Conservation (phyloP, 345 rosid species). For the Populus pruinosa region DNA sequence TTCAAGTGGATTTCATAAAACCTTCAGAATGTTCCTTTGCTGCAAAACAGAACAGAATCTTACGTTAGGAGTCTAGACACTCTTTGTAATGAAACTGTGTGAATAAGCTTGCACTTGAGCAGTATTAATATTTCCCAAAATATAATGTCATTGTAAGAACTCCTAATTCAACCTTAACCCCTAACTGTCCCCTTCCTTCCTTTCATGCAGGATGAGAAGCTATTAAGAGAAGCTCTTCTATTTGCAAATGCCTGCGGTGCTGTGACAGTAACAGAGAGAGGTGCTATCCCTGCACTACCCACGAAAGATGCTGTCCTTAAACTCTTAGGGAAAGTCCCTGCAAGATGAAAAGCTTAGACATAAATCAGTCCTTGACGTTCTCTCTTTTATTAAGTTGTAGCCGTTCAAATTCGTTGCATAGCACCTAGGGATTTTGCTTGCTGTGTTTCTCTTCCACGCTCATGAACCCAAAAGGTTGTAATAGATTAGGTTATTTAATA, state of each 20-base stretch:
- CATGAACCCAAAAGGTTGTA: background rate
- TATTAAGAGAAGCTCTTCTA: constrained; percentile 61
- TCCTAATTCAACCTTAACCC: background rate
- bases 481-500: background rate
- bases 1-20: background rate
- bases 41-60: background rate
- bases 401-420: background rate
- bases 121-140: background rate
- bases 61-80: background rate
- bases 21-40: background rate
- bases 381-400: background rate
- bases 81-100: too few species aligned
- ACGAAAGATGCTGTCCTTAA: constrained; percentile 60
- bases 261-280: constrained; percentile 77
- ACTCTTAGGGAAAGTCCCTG: constrained; percentile 25
- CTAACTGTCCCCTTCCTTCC: background rate
- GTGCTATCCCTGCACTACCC: constrained; percentile 94
- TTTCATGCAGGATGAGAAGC: constrained; percentile 65
- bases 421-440: background rate
- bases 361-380: background rate
- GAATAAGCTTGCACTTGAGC: background rate
- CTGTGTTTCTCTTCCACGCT: background rate
- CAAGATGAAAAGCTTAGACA: background rate
- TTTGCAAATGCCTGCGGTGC: constrained; percentile 94
- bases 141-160: background rate